Percentiles rank a stretch among this genome's conserved stretches.
Evolutionary conservation across 176 grass and related monocot species (phyloP).

Genomic region (Miscanthus lutarioriparius): DNA sequence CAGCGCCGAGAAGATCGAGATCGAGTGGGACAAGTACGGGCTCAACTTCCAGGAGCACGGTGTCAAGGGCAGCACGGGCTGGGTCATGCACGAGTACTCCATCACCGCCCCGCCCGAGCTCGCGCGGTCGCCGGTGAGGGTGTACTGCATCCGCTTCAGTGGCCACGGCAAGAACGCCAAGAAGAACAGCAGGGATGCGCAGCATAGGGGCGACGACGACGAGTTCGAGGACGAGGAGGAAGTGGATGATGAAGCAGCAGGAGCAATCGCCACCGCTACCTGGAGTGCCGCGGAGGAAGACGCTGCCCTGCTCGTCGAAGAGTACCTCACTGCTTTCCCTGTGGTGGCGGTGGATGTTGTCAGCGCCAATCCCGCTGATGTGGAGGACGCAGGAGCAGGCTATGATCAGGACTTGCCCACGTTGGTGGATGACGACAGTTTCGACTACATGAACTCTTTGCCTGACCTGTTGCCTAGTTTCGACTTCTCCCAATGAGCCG

Average conservation of each 20-base stretch:
- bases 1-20: not conserved
- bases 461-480: no score
- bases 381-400: not conserved
- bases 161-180: slow-evolving; percentile 3
- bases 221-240: not conserved
- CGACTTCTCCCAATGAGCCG: not conserved
- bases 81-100: slow-evolving; percentile 29
- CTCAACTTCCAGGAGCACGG: not conserved
- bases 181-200: not conserved
- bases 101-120: not conserved
- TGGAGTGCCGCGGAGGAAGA: not conserved
- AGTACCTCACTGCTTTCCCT: no score
- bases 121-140: not conserved
- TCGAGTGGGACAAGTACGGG: not conserved
- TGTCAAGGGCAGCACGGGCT: slow-evolving; percentile 1
- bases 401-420: no score
- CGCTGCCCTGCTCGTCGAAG: no score
- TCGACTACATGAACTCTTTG: not conserved
- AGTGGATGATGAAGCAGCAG: not conserved
- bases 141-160: slow-evolving; percentile 6
- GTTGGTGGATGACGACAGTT: not conserved
- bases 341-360: no score
- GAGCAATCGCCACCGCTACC: no score
- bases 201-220: not conserved
- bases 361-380: no score